Evolutionary conservation across 495 filamentous ascomycete species (phyloP).

Genomic region (Penicillium maclennaniae): DNA sequence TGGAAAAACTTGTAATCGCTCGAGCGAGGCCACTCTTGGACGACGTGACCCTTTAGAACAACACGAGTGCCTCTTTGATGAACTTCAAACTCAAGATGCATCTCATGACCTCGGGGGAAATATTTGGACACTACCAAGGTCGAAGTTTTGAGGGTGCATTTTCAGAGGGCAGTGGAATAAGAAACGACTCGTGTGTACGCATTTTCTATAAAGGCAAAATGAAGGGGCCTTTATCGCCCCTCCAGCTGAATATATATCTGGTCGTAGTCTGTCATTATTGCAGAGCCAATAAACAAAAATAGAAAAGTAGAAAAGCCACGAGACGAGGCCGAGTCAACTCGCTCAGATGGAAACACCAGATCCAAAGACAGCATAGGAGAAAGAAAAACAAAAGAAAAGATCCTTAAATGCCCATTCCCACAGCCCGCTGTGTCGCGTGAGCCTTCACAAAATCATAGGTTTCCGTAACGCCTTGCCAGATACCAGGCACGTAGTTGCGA

Average conservation of each 20-base stretch:
- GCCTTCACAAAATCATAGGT: constrained; percentile 44
- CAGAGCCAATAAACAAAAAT: constrained; percentile 20
- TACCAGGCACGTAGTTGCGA: constrained; percentile 54
- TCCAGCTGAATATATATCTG: constrained; percentile 21
- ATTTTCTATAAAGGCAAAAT: constrained; percentile 4
- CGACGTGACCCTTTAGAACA: no score
- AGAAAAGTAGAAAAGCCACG: constrained; percentile 17
- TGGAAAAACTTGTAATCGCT: not conserved
- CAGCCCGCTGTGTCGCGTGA: constrained; percentile 41
- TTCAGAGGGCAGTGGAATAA: not conserved
- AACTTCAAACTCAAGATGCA: no score
- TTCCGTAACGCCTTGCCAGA: constrained; percentile 45
- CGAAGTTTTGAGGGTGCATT: no score
- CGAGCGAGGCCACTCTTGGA: not conserved
- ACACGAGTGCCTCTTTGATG: no score
- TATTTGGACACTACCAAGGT: not conserved
- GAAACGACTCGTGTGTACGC: not conserved
- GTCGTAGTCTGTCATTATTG: constrained; percentile 43
- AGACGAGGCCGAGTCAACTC: constrained; percentile 10
- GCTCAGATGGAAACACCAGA: constrained; percentile 24
- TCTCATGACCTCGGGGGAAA: no score
- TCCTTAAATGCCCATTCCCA: constrained; percentile 34
- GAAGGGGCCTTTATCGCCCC: constrained; percentile 2
- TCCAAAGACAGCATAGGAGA: constrained; percentile 16
- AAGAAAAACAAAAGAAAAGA: constrained; percentile 14